Percentiles rank a stretch among this genome's conserved stretches.
These are phyloP conservation scores for Cardamine resedifolia DNA, from an alignment of 345 rosid genomes.

Conservation along the genomic window DNA sequence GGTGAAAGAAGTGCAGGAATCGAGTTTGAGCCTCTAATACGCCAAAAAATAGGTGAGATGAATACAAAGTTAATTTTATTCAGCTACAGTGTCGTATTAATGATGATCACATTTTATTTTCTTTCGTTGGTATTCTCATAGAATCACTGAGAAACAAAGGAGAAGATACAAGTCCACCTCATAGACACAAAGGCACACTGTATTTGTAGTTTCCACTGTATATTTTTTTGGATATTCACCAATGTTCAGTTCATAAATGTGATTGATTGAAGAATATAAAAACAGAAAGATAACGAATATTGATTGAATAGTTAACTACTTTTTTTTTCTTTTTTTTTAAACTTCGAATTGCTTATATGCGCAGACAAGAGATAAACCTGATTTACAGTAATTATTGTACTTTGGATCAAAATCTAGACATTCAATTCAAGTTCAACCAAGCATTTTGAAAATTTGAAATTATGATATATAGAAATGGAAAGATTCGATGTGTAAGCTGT, in stretches of 20 bases:
- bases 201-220: slow-evolving; percentile 12
- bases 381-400: background rate
- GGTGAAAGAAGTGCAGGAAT: slow-evolving; percentile 64
- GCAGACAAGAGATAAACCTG: too few species aligned
- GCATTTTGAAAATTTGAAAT: slow-evolving; percentile 11
- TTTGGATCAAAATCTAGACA: background rate
- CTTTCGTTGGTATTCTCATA: background rate
- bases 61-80: background rate
- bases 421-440: slow-evolving; percentile 12
- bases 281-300: too few species aligned
- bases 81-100: background rate
- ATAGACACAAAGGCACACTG: background rate
- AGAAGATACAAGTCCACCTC: slow-evolving; percentile 14
- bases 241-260: too few species aligned
- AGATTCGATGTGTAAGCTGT: slow-evolving; percentile 33
- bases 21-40: slow-evolving; percentile 56
- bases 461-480: background rate
- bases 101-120: background rate
- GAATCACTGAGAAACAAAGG: slow-evolving; percentile 30
- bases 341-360: too few species aligned
- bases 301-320: too few species aligned
- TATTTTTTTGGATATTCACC: background rate
- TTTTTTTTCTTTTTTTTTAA: too few species aligned
- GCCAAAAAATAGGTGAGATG: slow-evolving; percentile 62
- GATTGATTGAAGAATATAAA: too few species aligned